Evolutionary conservation across 805 yeast genomes (phyloP).

Genomic region (Ascoidea asiatica): DNA sequence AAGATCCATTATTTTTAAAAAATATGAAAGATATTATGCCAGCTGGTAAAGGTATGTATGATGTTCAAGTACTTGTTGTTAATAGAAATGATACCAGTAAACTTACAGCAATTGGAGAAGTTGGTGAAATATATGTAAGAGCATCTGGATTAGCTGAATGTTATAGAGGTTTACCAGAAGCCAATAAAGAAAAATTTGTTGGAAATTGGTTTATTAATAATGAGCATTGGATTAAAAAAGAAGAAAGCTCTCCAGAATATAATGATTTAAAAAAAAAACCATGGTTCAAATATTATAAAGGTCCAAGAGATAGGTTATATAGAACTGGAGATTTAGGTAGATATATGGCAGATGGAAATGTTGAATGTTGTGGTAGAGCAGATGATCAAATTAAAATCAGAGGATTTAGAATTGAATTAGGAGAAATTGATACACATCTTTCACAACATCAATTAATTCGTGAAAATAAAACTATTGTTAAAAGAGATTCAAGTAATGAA

Average conservation of each 20-base stretch:
- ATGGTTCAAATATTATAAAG: conserved; percentile 78
- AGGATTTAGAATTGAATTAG: conserved; percentile 96
- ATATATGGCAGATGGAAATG: conserved; percentile 92
- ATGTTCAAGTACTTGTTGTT: conserved; percentile 88
- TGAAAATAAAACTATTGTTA: conserved; percentile 84
- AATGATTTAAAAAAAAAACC: conserved; percentile 19
- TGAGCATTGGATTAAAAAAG: conserved; percentile 11
- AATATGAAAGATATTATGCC: conserved; percentile 93
- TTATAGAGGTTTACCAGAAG: conserved; percentile 80
- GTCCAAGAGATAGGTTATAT: conserved; percentile 92
- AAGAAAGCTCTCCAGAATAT: background rate
- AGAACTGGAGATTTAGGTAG: conserved; percentile 97
- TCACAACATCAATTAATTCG: conserved; percentile 88
- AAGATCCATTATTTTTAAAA: conserved; percentile 62
- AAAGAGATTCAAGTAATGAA: conserved; percentile 86
- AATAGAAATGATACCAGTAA: conserved; percentile 80
- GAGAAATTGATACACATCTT: conserved; percentile 95
- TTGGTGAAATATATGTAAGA: conserved; percentile 96
- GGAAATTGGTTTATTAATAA: conserved; percentile 81
- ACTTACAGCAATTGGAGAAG: conserved; percentile 97
- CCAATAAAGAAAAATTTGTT: conserved; percentile 78
- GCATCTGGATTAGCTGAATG: conserved; percentile 98
- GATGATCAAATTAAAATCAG: conserved; percentile 98
- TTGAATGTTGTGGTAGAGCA: conserved; percentile 97
- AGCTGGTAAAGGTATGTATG: conserved; percentile 95